These are phyloP conservation scores for Croton laevigatus DNA, from an alignment of 441 rosid genomes.

Conservation along the genomic window DNA sequence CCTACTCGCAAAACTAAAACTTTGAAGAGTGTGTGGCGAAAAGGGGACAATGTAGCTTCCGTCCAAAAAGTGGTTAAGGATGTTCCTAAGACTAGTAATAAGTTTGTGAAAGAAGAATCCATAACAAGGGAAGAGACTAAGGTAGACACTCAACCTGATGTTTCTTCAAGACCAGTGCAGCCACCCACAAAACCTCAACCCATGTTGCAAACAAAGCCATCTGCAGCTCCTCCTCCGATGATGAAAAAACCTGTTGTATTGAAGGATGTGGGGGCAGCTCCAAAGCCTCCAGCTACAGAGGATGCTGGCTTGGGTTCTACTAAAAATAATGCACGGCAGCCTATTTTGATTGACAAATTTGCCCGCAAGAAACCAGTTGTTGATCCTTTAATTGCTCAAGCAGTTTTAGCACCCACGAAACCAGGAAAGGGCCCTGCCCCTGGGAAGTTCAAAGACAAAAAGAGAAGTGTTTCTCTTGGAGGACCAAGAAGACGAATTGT, in stretches of 20 bases:
- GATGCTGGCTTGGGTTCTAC: slow-evolving; percentile 33
- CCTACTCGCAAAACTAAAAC: slow-evolving; percentile 51
- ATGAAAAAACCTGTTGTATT: slow-evolving; percentile 61
- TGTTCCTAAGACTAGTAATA: slow-evolving; percentile 40
- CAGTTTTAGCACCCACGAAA: slow-evolving; percentile 75
- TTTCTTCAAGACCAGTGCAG: slow-evolving; percentile 38
- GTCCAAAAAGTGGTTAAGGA: slow-evolving; percentile 63
- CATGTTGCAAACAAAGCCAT: slow-evolving; percentile 67
- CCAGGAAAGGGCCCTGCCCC: slow-evolving; percentile 67
- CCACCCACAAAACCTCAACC: slow-evolving; percentile 74
- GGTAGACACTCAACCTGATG: slow-evolving; percentile 35
- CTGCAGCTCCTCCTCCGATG: slow-evolving; percentile 52
- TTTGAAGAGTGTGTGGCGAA: slow-evolving; percentile 92
- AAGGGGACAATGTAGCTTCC: slow-evolving; percentile 70
- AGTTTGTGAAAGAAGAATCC: slow-evolving; percentile 30
- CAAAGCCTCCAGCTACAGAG: slow-evolving; percentile 35
- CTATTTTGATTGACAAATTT: slow-evolving; percentile 83
- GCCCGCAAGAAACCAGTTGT: slow-evolving; percentile 63
- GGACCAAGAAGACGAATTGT: slow-evolving; percentile 58
- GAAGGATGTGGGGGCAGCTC: slow-evolving; percentile 78
- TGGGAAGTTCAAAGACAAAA: slow-evolving; percentile 73
- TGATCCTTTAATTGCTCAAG: slow-evolving; percentile 69
- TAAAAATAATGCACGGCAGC: slow-evolving; percentile 54
- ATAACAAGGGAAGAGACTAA: slow-evolving; percentile 29
- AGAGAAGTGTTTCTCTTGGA: slow-evolving; percentile 57